Percentiles rank a stretch among this genome's conserved stretches.
These are phyloP conservation scores for Ilyonectria sp. DNA, from an alignment of 2,329 filamentous ascomycete species.

Conservation along the genomic window DNA sequence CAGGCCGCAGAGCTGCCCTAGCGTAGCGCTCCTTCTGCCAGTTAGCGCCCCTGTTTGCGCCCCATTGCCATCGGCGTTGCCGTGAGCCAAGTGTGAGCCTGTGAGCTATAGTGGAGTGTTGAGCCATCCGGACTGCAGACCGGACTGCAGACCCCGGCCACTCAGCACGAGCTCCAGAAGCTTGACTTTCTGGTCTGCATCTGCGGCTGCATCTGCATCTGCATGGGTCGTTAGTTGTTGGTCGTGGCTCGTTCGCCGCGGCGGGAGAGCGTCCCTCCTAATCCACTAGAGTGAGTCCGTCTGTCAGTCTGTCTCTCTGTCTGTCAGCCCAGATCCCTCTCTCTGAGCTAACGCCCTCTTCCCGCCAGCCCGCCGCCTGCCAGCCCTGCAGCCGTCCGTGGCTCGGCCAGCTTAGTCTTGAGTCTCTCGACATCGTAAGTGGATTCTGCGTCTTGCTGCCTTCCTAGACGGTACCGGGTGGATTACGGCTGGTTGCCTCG, in stretches of 20 bases:
- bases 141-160: no score
- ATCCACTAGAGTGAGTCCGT: not conserved
- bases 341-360: slow-evolving; percentile 8
- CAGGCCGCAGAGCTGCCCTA: slow-evolving; percentile 42
- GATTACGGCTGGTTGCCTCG: slow-evolving; percentile 23
- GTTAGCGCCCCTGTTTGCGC: slow-evolving; percentile 28
- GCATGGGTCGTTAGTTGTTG: not conserved
- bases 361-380: not conserved
- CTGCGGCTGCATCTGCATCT: not conserved
- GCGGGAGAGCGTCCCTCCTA: not conserved
- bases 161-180: not conserved
- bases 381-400: not conserved
- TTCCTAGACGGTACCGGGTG: slow-evolving; percentile 16
- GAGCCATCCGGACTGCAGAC: no score
- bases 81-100: slow-evolving; percentile 18
- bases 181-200: not conserved
- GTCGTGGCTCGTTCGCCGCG: not conserved
- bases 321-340: not conserved
- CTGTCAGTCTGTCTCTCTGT: not conserved
- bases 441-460: slow-evolving; percentile 17
- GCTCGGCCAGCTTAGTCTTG: slow-evolving; percentile 13
- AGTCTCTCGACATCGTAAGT: not conserved
- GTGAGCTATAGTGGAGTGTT: not conserved
- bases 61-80: slow-evolving; percentile 30
- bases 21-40: slow-evolving; percentile 26